These are phyloP conservation scores for Leishmania major DNA, from an alignment of 208 protist species.

Conservation along the genomic window DNA sequence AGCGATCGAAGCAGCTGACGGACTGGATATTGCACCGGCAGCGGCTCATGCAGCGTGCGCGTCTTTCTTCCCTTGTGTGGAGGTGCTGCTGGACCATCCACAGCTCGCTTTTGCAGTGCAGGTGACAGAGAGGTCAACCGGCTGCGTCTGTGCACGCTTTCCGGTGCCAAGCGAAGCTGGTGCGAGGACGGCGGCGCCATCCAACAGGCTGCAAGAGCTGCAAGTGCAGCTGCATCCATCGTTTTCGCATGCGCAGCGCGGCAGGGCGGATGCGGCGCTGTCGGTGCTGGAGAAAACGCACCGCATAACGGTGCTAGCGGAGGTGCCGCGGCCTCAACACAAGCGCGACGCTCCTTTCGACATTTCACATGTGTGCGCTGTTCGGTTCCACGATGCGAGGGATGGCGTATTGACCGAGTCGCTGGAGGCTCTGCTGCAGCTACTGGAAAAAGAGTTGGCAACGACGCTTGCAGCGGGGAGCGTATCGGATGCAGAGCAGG, in stretches of 20 bases:
- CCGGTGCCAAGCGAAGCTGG: background rate
- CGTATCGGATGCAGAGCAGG: background rate
- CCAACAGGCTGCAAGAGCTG: background rate
- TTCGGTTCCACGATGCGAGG: conserved; percentile 9
- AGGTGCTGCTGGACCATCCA: conserved; percentile 51
- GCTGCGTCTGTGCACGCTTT: background rate
- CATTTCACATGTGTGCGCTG: background rate
- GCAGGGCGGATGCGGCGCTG: conserved; percentile 28
- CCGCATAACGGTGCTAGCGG: background rate
- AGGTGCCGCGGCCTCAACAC: background rate
- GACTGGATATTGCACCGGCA: background rate
- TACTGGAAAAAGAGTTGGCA: background rate
- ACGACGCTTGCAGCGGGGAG: background rate
- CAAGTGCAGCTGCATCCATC: conserved; percentile 36
- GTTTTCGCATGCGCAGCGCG: conserved; percentile 44
- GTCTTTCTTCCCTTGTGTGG: conserved; percentile 36
- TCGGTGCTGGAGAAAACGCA: background rate
- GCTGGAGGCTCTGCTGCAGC: background rate
- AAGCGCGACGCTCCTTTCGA: background rate
- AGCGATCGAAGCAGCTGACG: background rate
- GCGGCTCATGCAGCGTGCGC: background rate
- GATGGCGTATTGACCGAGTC: background rate
- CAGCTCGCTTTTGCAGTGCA: conserved; percentile 57
- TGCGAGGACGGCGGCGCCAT: background rate
- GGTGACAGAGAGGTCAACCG: conserved; percentile 6